Evolutionary conservation across 2,329 filamentous ascomycete species (phyloP).

Genomic region (Tolypocladium endophyticum): DNA sequence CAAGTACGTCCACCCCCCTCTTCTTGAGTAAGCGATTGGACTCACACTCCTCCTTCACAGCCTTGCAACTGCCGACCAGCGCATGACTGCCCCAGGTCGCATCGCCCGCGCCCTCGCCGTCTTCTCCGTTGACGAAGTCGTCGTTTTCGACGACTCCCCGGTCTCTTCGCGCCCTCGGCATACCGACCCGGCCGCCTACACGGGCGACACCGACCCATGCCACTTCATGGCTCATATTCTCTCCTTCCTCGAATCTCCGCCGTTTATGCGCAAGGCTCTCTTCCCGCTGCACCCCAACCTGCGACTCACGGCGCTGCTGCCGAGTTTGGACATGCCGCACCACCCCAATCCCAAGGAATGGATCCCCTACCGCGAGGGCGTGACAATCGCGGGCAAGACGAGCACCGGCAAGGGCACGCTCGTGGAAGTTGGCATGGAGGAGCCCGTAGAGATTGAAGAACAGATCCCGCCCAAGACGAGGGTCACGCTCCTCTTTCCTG

Average conservation of each 20-base stretch:
- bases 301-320: slow-evolving; percentile 59
- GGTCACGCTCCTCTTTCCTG: slow-evolving; percentile 55
- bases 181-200: slow-evolving; percentile 45
- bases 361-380: slow-evolving; percentile 70
- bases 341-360: slow-evolving; percentile 68
- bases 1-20: slow-evolving; percentile 39
- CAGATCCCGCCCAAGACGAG: slow-evolving; percentile 60
- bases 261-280: slow-evolving; percentile 64
- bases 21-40: neutral
- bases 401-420: slow-evolving; percentile 36
- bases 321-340: slow-evolving; percentile 75
- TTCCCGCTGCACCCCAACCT: slow-evolving; percentile 75
- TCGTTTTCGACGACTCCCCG: slow-evolving; percentile 66
- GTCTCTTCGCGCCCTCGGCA: slow-evolving; percentile 30
- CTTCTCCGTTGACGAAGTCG: slow-evolving; percentile 75
- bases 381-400: slow-evolving; percentile 42
- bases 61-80: slow-evolving; percentile 62
- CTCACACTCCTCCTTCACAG: slow-evolving; percentile 26
- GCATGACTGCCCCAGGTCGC: slow-evolving; percentile 61
- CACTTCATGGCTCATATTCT: slow-evolving; percentile 74
- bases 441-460: slow-evolving; percentile 44
- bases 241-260: slow-evolving; percentile 74
- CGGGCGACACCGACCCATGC: slow-evolving; percentile 62
- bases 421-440: slow-evolving; percentile 47
- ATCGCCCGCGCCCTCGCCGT: slow-evolving; percentile 74